Evolutionary conservation across 768 basidiomycete species (phyloP).

Genomic region (Calocybe gangraenosa): DNA sequence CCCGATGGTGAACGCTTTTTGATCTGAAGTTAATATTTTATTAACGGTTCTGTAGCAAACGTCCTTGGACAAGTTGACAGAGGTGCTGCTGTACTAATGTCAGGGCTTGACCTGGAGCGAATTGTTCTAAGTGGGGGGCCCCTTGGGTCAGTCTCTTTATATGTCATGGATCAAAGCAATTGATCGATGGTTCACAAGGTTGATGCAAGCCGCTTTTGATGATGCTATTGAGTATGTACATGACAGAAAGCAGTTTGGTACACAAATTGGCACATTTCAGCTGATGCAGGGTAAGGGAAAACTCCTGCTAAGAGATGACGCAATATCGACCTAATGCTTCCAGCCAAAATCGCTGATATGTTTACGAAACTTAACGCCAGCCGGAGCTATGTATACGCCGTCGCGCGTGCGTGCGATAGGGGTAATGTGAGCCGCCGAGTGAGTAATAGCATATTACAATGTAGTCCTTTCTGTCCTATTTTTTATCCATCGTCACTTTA

Average conservation of each 20-base stretch:
- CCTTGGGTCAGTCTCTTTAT: slow-evolving; percentile 54
- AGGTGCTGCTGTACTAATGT: slow-evolving; percentile 90
- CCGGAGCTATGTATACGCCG: slow-evolving; percentile 89
- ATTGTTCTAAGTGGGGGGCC: slow-evolving; percentile 91
- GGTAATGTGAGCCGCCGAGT: slow-evolving; percentile 77
- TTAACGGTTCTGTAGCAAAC: slow-evolving; percentile 52
- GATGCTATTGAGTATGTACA: slow-evolving; percentile 87
- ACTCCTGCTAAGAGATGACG: slow-evolving; percentile 8
- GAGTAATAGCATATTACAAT: slow-evolving; percentile 30
- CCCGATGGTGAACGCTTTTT: slow-evolving; percentile 58
- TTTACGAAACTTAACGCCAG: slow-evolving; percentile 90
- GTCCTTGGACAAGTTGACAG: slow-evolving; percentile 76
- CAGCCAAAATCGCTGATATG: slow-evolving; percentile 88
- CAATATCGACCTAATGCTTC: slow-evolving; percentile 13
- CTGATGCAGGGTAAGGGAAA: slow-evolving; percentile 80
- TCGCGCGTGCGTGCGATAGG: slow-evolving; percentile 82
- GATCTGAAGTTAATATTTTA: slow-evolving; percentile 1
- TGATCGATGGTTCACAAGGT: slow-evolving; percentile 31
- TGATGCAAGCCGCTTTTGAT: slow-evolving; percentile 95
- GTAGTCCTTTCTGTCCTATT: background rate
- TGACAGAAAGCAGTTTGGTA: slow-evolving; percentile 87
- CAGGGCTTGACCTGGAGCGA: slow-evolving; percentile 87
- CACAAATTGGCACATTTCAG: slow-evolving; percentile 86
- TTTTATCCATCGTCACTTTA: slow-evolving; percentile 30
- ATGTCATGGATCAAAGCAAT: slow-evolving; percentile 5